Evolutionary conservation across 345 rosid genomes (phyloP), one percentile per base, ranked within the genome.

Genomic region (Brassica juncea): DNA sequence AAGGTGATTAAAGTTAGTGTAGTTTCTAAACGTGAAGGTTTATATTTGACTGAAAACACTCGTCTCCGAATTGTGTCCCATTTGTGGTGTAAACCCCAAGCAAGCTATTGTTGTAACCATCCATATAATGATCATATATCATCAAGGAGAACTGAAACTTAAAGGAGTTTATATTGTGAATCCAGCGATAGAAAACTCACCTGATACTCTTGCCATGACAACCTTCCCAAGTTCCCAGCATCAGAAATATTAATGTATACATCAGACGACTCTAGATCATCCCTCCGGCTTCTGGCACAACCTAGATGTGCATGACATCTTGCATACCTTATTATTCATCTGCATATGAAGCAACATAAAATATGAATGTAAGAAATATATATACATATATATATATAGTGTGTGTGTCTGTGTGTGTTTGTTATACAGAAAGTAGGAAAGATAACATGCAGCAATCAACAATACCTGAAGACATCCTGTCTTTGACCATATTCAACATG

Each of bases 131-230:
- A 83, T 23, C 52, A 62, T 68, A 9, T 44, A 11, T 57, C 32
- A 44, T 71, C 12, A 68, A 68, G 12, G 55, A 42, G 19, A 71
- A 62, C 68, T 67, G 64, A 61, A 27, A 32, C n/a, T 71, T 67
- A 52, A 25, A 14, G 31, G 37, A 47, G 31, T 34, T 10, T 37
- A 39, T 70, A 19, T 19, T 60, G 27, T 68, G 37, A 69, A 49
- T 6, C 32, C 42, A 61, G 73, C 55, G 73, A 77, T 39, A 44
- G 12, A 68, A 47, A 82, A 71, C 79, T 66, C 66, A 88, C 98
- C 90, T 91, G 94, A 80, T 87, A 94, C 16, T 97, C 98, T 83
- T 94, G 98, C 97, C 97, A 94, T 12, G 98, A 97, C 84, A 94
- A 87, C 76, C 97, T 89, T 74, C 98, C 98, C 70, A 85, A 39